Base-by-base conservation (phyloP, 768 basidiomycete genomes). In the Macrocybe gigantea region DNA sequence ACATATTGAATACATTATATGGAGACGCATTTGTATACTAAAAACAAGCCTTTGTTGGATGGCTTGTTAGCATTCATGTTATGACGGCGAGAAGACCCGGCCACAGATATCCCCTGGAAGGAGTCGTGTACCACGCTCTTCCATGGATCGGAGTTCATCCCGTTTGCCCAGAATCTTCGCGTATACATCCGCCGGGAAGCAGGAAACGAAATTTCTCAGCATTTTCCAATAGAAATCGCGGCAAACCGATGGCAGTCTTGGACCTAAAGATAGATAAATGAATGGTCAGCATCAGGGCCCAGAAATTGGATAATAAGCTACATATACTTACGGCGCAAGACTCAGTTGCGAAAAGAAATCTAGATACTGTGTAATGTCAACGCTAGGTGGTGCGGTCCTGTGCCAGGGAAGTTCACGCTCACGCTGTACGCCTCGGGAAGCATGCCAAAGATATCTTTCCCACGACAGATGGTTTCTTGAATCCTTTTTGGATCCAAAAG, bases 401-500 rank as follows among this genome's bases (percentile, higher is more conserved):
- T 4, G 22, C 22, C 22, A 13, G 29, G 13, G 32, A 51, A 38
- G 15, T 22, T 22, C 15, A 29, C n/a, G 68, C 74, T 58, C 53
- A 79, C 77, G 47, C 64, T 74, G 55, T 78, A 79, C 1, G 76
- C 77, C 61, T 84, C 82, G 12, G 82, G 82, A 7, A 83, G 61
- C 80, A 83, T 82, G 9, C 71, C 76, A 56, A 82, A 83, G 22
- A 83, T 77, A 51, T 85, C 82, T 51, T 74, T 75, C 4, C 80
- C 81, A 14, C 60, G 63, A 56, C 82, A 85, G 33, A 85, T 77
- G 6, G 71, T 75, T 33, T 73, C 61, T 57, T 83, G 82, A 33
- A 83, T 81, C 37, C 75, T 61, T 36, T 64, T 60, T 0, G 76
- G 75, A 31, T 75, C 67, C 29, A 83, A 66, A 5, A 80, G 65